phyloP scores from a whole-genome alignment of 1,284 basidiomycete genomes.

The Amylostereum areolatum region DNA sequence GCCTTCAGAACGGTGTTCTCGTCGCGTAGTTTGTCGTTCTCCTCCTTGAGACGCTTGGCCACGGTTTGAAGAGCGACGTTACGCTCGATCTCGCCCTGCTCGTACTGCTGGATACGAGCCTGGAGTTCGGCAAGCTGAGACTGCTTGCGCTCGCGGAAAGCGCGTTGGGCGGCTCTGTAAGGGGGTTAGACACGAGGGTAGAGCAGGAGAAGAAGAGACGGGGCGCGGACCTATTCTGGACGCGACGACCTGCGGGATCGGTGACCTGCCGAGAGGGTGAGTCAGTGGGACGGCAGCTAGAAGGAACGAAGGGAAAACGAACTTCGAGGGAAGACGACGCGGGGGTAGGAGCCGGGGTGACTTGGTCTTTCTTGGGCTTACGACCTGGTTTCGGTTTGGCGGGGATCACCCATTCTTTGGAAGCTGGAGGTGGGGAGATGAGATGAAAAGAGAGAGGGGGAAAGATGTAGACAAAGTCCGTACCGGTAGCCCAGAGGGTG shows the following conservation, averaged over 20 bases:
- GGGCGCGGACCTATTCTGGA: slow-evolving; percentile 64
- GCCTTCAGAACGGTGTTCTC: slow-evolving; percentile 61
- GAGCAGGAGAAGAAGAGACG: slow-evolving; percentile 4
- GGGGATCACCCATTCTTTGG: slow-evolving; percentile 88
- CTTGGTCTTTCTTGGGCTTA: slow-evolving; percentile 73
- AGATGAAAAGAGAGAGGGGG: not conserved
- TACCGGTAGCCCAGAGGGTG: slow-evolving; percentile 51
- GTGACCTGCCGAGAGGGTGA: slow-evolving; percentile 20
- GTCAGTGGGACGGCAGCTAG: too few relatives aligned
- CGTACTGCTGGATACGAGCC: slow-evolving; percentile 80
- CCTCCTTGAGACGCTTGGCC: slow-evolving; percentile 83
- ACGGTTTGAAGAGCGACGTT: slow-evolving; percentile 83
- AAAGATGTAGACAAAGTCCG: slow-evolving; percentile 1
- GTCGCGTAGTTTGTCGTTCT: slow-evolving; percentile 68
- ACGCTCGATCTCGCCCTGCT: slow-evolving; percentile 86
- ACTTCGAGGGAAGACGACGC: slow-evolving; percentile 38
- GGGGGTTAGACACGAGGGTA: slow-evolving; percentile 8
- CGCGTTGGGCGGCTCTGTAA: slow-evolving; percentile 80
- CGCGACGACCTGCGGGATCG: slow-evolving; percentile 58
- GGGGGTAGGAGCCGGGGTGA: slow-evolving; percentile 19
- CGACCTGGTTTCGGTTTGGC: slow-evolving; percentile 86
- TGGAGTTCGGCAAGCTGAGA: slow-evolving; percentile 88
- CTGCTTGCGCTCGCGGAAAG: slow-evolving; percentile 87
- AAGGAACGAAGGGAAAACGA: not conserved
- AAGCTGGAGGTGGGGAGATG: slow-evolving; percentile 41